Base-by-base conservation (phyloP, 257 asterid genomes). In the Galeopsis tetrahit region DNA sequence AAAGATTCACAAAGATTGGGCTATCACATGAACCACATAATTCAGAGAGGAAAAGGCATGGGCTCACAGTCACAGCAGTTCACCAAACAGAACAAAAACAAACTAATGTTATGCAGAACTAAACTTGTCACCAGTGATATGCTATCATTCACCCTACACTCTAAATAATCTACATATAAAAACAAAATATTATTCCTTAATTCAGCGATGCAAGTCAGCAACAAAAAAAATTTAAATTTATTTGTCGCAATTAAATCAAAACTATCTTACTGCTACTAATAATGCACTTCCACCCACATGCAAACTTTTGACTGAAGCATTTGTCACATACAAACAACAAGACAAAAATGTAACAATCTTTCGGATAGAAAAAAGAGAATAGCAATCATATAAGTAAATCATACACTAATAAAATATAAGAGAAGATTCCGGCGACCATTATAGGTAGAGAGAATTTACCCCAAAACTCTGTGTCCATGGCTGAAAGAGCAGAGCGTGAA, bases 391-490 rank as follows among this genome's bases (percentile, higher is more conserved):
- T 2, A 3, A 7, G 9, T n/a, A 73, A 13, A 40, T 10, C 21
- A n/a, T 7, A 61, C 1, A 5, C 1, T 8, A 63, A 0, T 31
- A 58, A 58, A 58, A 4, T 6, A 58, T 11, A 32, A 58, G 64
- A 10, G 9, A 34, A 58, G 10, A 58, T 8, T 33, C 7, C 13
- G 62, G 0, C 34, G 7, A 49, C 15, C 1, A n/a, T 3, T 14
- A 15, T 35, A 51, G 57, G 13, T 13, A 56, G 42, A 38, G 66
- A 36, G 40, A 13, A 39, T 28, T 69, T 56, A 46, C 74, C 74
- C 74, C 74, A 69, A 69, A 55, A 56, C 10, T 56, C 57, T 0
- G 69, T 63, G 34, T 56, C 74, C 74, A 69, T 69, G 56, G 10
- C 21, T 4, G 63, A 52, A 15, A 2, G 17, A 51, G 51, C 17